A percentile compares a stretch with the other conserved stretches of the same genome.
Evolutionary conservation across 306 rosid species (phyloP).

Genomic region (Rosa rugosa): DNA sequence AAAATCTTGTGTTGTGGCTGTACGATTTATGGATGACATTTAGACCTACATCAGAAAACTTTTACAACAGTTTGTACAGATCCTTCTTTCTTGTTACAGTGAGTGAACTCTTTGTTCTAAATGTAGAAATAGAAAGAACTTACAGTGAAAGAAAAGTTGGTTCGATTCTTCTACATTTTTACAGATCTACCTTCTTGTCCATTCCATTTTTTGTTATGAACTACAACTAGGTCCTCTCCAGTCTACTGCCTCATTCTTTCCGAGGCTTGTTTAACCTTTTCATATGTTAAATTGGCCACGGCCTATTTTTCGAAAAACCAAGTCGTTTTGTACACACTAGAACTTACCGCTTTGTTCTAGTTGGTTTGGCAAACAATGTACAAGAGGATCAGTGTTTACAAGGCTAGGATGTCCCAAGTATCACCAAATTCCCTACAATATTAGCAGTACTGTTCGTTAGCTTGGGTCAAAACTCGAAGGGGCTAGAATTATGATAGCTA

Average conservation of each 20-base stretch:
- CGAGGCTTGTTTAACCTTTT: constrained; percentile 75
- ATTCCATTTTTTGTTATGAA: not conserved
- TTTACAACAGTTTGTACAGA: not conserved
- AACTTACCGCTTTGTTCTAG: constrained; percentile 78
- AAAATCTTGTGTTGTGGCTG: not conserved
- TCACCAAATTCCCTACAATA: constrained; percentile 93
- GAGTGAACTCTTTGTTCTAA: not conserved
- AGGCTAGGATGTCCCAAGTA: constrained; percentile 57
- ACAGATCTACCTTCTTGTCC: constrained; percentile 17
- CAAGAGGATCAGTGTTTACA: constrained; percentile 72
- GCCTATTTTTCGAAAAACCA: not conserved
- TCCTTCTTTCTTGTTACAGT: not conserved
- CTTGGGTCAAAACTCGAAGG: not conserved
- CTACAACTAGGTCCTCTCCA: constrained; percentile 38
- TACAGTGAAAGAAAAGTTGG: not conserved
- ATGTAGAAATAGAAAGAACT: not conserved
- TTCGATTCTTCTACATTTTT: constrained; percentile 7
- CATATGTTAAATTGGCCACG: constrained; percentile 1
- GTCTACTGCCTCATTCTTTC: constrained; percentile 75
- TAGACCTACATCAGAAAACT: not conserved
- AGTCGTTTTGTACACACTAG: not conserved
- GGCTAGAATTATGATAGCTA: not conserved
- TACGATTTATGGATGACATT: not conserved
- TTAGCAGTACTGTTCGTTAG: not conserved
- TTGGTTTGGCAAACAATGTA: constrained; percentile 64